A percentile compares a stretch with the other conserved stretches of the same genome.
Evolutionary conservation across 2,329 filamentous ascomycete species (phyloP).

Genomic region (Catunica adiposa): DNA sequence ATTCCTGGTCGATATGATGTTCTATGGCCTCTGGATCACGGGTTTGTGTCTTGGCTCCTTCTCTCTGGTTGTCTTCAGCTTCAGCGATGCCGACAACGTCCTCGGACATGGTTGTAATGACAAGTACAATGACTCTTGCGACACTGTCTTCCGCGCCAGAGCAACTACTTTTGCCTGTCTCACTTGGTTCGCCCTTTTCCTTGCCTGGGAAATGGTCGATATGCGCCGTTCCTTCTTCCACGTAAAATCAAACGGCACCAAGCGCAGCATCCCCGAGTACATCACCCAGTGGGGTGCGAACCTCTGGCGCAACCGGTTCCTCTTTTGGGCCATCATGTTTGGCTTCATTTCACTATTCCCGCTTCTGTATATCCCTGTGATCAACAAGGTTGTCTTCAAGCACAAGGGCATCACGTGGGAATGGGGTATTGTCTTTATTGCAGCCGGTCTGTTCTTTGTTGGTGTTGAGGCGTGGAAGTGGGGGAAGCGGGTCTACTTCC

Average conservation of each 20-base stretch:
- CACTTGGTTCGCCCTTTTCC: conserved; percentile 61
- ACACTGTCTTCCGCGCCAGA: conserved; percentile 52
- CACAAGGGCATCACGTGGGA: conserved; percentile 46
- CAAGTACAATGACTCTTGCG: conserved; percentile 35
- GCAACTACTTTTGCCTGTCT: conserved; percentile 58
- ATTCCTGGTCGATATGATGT: conserved; percentile 48
- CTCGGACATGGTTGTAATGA: conserved; percentile 47
- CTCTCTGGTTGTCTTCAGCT: conserved; percentile 47
- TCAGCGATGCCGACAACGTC: conserved; percentile 32
- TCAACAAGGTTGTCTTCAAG: conserved; percentile 43
- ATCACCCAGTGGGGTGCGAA: conserved; percentile 51
- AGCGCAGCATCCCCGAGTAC: conserved; percentile 21
- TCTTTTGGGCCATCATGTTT: conserved; percentile 45
- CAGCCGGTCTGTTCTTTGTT: conserved; percentile 36
- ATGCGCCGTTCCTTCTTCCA: conserved; percentile 59
- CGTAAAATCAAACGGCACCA: conserved; percentile 47
- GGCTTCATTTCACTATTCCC: conserved; percentile 35
- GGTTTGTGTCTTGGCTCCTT: conserved; percentile 47
- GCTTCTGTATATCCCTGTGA: conserved; percentile 40
- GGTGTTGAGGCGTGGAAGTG: conserved; percentile 45
- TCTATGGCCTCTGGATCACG: conserved; percentile 54
- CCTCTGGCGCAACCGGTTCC: conserved; percentile 56
- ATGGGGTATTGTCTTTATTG: conserved; percentile 43
- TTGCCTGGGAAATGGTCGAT: conserved; percentile 65
- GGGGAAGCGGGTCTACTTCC: conserved; percentile 32